phyloP scores from a whole-genome alignment of 2,329 filamentous ascomycete species.

The Penicillium sp. region DNA sequence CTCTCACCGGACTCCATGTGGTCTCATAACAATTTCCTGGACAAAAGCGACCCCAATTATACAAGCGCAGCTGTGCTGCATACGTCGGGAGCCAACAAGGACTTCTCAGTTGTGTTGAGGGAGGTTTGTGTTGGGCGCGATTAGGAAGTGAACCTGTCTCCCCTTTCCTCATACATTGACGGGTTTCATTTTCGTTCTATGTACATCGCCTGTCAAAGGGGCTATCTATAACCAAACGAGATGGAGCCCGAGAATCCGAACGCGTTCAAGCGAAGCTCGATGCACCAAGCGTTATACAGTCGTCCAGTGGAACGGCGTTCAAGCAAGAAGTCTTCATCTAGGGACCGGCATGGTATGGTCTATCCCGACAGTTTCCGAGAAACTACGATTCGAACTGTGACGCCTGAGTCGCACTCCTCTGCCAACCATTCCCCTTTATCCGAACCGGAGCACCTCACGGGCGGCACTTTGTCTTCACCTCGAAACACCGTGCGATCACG shows the following conservation, averaged over 20 bases:
- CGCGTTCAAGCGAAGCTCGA: conserved; percentile 43
- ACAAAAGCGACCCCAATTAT: conserved; percentile 36
- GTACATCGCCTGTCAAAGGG: conserved; percentile 18
- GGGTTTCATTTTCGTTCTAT: conserved; percentile 19
- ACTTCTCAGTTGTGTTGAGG: conserved; percentile 26
- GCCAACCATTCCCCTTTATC: conserved; percentile 41
- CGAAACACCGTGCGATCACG: conserved; percentile 38
- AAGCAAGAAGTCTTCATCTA: conserved; percentile 50
- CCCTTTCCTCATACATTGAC: conserved; percentile 23
- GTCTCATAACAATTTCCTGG: conserved; percentile 36
- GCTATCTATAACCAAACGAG: conserved; percentile 21
- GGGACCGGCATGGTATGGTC: conserved; percentile 48
- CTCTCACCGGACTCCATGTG: conserved; percentile 41
- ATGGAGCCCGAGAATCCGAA: conserved; percentile 46
- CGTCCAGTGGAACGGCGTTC: conserved; percentile 46
- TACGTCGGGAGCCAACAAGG: conserved; percentile 22
- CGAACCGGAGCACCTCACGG: conserved; percentile 36
- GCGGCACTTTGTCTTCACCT: conserved; percentile 38
- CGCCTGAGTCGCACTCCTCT: conserved; percentile 43
- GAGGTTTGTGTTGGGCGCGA: conserved; percentile 27
- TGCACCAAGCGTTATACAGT: conserved; percentile 40
- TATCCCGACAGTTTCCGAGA: conserved; percentile 49
- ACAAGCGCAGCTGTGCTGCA: conserved; percentile 34
- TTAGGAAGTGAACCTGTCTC: conserved; percentile 24
- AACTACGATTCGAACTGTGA: conserved; percentile 48